phyloP scores from a whole-genome alignment of 768 basidiomycete genomes.

The Kwoniella dejecticola region DNA sequence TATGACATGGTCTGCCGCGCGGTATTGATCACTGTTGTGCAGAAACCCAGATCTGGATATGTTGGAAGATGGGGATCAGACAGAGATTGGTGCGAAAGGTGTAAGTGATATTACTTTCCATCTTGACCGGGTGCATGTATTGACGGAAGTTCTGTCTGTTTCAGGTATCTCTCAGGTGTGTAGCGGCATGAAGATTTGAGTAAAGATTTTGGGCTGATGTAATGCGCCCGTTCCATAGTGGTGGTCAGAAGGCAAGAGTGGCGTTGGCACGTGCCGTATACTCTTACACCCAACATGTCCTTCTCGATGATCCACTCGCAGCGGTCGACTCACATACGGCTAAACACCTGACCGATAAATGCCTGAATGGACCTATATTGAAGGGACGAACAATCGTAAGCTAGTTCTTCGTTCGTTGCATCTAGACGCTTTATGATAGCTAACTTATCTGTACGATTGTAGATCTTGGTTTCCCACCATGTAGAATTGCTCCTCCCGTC shows the following conservation, averaged over 20 bases:
- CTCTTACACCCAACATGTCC: conserved; percentile 49
- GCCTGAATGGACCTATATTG: conserved; percentile 50
- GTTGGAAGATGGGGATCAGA: conserved; percentile 60
- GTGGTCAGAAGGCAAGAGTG: conserved; percentile 55
- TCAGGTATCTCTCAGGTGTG: conserved; percentile 34
- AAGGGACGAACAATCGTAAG: conserved; percentile 47
- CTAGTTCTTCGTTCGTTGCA: not conserved
- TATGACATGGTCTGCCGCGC: too few relatives aligned
- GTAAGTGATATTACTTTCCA: conserved; percentile 14
- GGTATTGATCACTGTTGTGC: not conserved
- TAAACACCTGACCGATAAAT: conserved; percentile 52
- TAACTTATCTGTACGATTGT: not conserved
- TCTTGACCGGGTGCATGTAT: not conserved
- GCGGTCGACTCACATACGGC: conserved; percentile 55
- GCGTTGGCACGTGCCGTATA: conserved; percentile 54
- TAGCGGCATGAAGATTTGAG: not conserved
- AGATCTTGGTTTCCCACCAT: conserved; percentile 72
- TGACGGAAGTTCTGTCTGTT: too few relatives aligned
- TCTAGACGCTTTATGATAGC: not conserved
- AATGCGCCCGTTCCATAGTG: conserved; percentile 34
- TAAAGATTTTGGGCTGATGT: conserved; percentile 8
- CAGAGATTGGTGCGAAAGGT: conserved; percentile 52
- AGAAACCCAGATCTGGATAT: conserved; percentile 51
- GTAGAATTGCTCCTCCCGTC: conserved; percentile 78
- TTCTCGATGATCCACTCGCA: conserved; percentile 52